Evolutionary conservation across 2,329 filamentous ascomycete genomes (phyloP).

Genomic region (Hymenoscyphus albidus): DNA sequence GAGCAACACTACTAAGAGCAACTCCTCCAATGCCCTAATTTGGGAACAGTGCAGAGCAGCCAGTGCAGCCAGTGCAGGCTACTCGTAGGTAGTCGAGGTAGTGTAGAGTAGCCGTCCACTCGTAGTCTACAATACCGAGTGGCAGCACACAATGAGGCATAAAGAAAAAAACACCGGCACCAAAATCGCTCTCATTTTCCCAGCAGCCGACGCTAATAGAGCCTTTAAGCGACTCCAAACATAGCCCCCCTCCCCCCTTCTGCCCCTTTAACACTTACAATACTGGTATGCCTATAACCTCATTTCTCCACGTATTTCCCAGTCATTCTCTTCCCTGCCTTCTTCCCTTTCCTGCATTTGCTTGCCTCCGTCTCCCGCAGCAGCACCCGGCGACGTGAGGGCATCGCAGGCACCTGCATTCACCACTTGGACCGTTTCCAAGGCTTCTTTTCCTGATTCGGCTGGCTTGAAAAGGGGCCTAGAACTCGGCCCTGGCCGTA

Average conservation of each 20-base stretch:
- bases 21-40: too few relatives aligned
- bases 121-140: too few relatives aligned
- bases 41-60: too few relatives aligned
- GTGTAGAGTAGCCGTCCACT: too few relatives aligned
- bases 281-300: too few relatives aligned
- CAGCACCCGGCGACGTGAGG: not conserved
- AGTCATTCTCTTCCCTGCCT: not conserved
- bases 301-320: too few relatives aligned
- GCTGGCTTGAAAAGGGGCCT: not conserved
- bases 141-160: too few relatives aligned
- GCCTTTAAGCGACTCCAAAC: not conserved
- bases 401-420: not conserved
- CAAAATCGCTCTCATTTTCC: not conserved
- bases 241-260: not conserved
- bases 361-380: not conserved
- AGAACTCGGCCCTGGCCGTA: not conserved
- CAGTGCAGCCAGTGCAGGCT: too few relatives aligned
- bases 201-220: not conserved
- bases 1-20: too few relatives aligned
- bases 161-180: not conserved
- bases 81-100: too few relatives aligned
- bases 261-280: too few relatives aligned
- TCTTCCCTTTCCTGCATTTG: not conserved
- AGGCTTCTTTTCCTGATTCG: not conserved
- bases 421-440: not conserved